A percentile compares a stretch with the other conserved stretches of the same genome.
phyloP scores from a whole-genome alignment of 2,329 filamentous ascomycete species.

The Cryphonectria nitschkei region DNA sequence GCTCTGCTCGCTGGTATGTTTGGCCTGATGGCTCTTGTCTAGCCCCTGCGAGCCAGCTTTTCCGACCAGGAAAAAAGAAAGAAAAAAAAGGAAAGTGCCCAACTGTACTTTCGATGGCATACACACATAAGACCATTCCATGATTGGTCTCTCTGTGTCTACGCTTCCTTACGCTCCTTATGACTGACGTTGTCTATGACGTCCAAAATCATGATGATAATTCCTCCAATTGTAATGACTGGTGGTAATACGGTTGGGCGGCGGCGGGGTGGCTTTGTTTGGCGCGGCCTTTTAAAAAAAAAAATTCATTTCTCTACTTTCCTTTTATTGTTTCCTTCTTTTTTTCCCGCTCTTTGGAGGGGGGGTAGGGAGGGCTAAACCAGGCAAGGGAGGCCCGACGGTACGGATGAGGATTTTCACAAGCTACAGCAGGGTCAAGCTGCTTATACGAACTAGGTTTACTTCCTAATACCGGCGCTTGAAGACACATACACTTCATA shows the following conservation, averaged over 20 bases:
- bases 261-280: neutral
- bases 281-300: neutral
- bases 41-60: slow-evolving; percentile 11
- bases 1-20: slow-evolving; percentile 45
- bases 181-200: neutral
- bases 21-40: slow-evolving; percentile 45
- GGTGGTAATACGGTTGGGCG: slow-evolving; percentile 1
- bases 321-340: neutral
- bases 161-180: slow-evolving; percentile 27
- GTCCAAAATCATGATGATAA: slow-evolving; percentile 9
- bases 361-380: neutral
- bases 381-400: neutral
- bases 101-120: neutral
- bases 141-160: neutral
- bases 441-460: neutral
- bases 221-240: neutral
- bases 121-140: neutral
- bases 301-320: no score
- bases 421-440: neutral
- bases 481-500: slow-evolving; percentile 9
- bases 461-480: slow-evolving; percentile 10
- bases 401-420: neutral
- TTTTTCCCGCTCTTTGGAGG: neutral
- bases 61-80: neutral
- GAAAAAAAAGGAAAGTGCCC: neutral